Conservation (phyloP, 768 basidiomycete genomes). For the Arthromyces matolae region DNA sequence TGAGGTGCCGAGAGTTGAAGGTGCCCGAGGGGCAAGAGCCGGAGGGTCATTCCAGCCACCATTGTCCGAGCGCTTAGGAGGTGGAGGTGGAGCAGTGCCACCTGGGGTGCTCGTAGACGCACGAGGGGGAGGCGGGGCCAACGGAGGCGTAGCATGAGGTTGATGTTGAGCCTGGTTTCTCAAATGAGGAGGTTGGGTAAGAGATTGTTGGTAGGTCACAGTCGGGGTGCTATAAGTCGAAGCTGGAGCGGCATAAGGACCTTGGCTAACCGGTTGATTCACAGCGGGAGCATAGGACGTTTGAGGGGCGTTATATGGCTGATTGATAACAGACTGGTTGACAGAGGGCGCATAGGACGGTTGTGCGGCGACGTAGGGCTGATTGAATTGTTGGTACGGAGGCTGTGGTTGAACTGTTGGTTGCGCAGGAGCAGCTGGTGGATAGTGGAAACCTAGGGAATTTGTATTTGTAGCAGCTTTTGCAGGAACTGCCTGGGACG, state of each 20-base stretch:
- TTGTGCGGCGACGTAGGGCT: no score
- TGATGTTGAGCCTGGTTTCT: conserved; percentile 26
- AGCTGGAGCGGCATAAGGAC: conserved; percentile 30
- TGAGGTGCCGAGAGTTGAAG: conserved; percentile 45
- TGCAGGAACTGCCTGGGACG: conserved; percentile 15
- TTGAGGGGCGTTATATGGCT: conserved; percentile 32
- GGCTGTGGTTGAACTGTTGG: conserved; percentile 13
- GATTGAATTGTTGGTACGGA: conserved; percentile 10
- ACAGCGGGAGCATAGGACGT: conserved; percentile 21
- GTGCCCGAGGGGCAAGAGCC: conserved; percentile 45
- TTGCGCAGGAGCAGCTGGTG: conserved; percentile 17
- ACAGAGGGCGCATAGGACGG: conserved; percentile 21
- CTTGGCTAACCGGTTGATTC: conserved; percentile 20
- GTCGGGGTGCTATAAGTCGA: conserved; percentile 14
- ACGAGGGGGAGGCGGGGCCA: conserved; percentile 43
- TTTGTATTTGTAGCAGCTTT: conserved; percentile 9
- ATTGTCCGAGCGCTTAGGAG: conserved; percentile 63
- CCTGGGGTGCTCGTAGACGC: conserved; percentile 27
- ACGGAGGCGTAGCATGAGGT: conserved; percentile 30
- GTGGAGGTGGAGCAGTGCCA: conserved; percentile 32
- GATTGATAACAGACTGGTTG: conserved; percentile 19
- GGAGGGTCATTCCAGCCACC: conserved; percentile 95
- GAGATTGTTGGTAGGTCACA: conserved; percentile 21
- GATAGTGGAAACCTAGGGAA: conserved; percentile 17
- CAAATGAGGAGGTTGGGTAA: conserved; percentile 39